Base-by-base conservation (phyloP, 768 basidiomycete genomes). In the Tephrocybe sp. region DNA sequence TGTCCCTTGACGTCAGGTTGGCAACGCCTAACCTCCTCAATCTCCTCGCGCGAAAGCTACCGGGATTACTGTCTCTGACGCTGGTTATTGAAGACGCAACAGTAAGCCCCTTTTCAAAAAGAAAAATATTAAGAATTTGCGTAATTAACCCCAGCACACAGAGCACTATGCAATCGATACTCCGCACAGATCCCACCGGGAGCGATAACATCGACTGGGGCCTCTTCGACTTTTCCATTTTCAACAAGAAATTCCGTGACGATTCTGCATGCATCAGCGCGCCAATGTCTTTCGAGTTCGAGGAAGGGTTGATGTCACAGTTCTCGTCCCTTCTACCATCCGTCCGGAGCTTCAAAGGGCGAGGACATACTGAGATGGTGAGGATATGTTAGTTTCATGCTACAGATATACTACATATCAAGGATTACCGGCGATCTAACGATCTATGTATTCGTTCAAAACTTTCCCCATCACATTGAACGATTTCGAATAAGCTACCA, bases 181-280 rank as follows among this genome's bases (percentile, higher is more conserved):
- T 45, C n/a, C 50, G 43, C 17, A 51, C 18, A 10, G 32, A 44
- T 17, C 49, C 40, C 11, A 37, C 24, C 23, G 40, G 41, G 40
- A 26, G 32, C 26, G 49, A 43, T 15, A 37, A 45, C 8, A 45
- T 45, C 17, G 32, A 15, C 18, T 51, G 50, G 43, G 26, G 34
- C 21, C 50, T 51, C n/a, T 51, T n/a, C 23, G 50, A 51, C 26
- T 25, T 51, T 23, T 34, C 50, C 26, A 50, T 50, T 17, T 50
- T 50, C 30, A 50, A 50, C 49, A 41, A 43, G 20, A 42, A 33
- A 32, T 50, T 38, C 28, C 48, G 48, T 14, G 48, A 50, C n/a
- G 40, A 50, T 20, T 50, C 40, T 6, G 11, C 33, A 11, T 23
- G 20, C 41, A 43, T 50, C 15, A 41, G 18, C 20, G 39, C 49